These are phyloP conservation scores for Carex arenaria DNA, from an alignment of 202 grass and related monocot genomes.

Conservation along the genomic window DNA sequence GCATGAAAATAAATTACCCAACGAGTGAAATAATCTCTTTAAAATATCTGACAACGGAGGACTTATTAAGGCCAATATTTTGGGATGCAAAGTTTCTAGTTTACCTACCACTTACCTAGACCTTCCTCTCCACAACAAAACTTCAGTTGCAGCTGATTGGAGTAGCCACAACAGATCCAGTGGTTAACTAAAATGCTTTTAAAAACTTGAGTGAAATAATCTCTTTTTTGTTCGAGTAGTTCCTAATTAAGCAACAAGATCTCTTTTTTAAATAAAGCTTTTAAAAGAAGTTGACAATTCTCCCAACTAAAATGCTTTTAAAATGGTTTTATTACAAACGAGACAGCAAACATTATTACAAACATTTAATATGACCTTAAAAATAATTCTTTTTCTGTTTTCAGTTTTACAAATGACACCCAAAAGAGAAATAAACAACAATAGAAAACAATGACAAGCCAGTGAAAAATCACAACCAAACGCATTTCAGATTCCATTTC, in stretches of 20 bases:
- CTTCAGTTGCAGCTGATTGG: too few species aligned
- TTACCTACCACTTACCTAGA: too few species aligned
- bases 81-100: too few species aligned
- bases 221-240: background rate
- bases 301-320: background rate
- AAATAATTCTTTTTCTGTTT: background rate
- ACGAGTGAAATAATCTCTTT: too few species aligned
- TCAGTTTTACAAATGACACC: conserved; percentile 7
- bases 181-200: too few species aligned
- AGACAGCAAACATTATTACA: conserved; percentile 5
- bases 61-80: too few species aligned
- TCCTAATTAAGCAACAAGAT: background rate
- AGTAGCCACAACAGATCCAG: too few species aligned
- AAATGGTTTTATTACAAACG: background rate
- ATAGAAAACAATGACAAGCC: background rate
- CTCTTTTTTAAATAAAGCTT: background rate
- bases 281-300: background rate
- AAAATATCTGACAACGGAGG: too few species aligned
- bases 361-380: background rate
- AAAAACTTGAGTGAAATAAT: too few species aligned
- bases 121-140: too few species aligned
- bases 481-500: background rate
- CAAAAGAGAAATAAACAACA: background rate
- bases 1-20: too few species aligned
- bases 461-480: background rate